phyloP scores from a whole-genome alignment of 331 rosid species.

The Cydonia oblonga region DNA sequence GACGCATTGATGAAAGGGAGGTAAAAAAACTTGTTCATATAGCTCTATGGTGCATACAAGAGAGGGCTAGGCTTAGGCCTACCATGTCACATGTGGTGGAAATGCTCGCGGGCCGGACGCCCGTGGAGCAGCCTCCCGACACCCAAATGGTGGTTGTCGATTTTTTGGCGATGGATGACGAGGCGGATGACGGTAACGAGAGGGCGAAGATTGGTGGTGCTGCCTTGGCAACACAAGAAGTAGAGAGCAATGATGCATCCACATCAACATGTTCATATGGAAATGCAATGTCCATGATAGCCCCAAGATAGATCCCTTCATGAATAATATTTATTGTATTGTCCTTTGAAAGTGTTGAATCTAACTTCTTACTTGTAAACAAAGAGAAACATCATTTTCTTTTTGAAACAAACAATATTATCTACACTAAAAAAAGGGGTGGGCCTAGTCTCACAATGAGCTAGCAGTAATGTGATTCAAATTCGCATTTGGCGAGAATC shows the following conservation, averaged over 20 bases:
- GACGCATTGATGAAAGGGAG: conserved; percentile 54
- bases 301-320: conserved; percentile 9
- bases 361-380: too few species aligned
- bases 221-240: conserved; percentile 7
- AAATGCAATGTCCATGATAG: conserved; percentile 32
- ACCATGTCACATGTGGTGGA: conserved; percentile 57
- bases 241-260: background rate
- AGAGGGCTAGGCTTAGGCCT: conserved; percentile 66
- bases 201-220: conserved; percentile 11
- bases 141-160: conserved; percentile 59
- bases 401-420: too few species aligned
- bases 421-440: too few species aligned
- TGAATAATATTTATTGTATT: too few species aligned
- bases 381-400: too few species aligned
- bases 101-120: conserved; percentile 58
- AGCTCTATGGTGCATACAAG: conserved; percentile 90
- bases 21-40: conserved; percentile 45
- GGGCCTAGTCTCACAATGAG: too few species aligned
- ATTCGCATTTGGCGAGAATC: too few species aligned
- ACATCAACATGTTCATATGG: conserved; percentile 31
- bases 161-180: conserved; percentile 45
- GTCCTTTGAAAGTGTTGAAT: too few species aligned
- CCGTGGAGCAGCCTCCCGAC: conserved; percentile 71
- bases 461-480: too few species aligned
- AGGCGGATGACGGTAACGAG: background rate